phyloP scores from a whole-genome alignment of 495 filamentous ascomycete species.

The Podospora pseudoanserina region DNA sequence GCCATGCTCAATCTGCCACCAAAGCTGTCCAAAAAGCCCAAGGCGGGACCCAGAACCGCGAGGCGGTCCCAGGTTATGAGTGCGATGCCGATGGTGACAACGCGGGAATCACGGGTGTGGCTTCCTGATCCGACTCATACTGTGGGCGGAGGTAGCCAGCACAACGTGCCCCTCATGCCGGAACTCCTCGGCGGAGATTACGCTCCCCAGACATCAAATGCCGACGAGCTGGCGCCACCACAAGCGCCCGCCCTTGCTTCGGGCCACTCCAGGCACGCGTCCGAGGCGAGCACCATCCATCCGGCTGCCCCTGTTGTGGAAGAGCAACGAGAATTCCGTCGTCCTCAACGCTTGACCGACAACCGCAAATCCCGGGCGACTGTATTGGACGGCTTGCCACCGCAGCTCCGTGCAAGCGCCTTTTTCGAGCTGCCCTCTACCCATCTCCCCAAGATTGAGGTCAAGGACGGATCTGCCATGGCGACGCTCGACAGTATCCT shows the following conservation, averaged over 20 bases:
- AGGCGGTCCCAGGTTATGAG: slow-evolving; percentile 63
- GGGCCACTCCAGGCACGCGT: slow-evolving; percentile 26
- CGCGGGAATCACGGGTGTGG: slow-evolving; percentile 41
- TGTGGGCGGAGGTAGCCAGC: slow-evolving; percentile 15
- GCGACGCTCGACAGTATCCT: slow-evolving; percentile 89
- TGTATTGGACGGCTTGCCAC: slow-evolving; percentile 58
- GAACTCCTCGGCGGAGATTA: slow-evolving; percentile 15
- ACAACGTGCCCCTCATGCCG: slow-evolving; percentile 25
- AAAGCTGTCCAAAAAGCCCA: slow-evolving; percentile 71
- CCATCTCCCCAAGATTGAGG: slow-evolving; percentile 52
- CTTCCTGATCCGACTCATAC: slow-evolving; percentile 44
- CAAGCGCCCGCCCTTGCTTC: slow-evolving; percentile 1
- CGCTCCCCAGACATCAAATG: background rate
- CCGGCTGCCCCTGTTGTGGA: slow-evolving; percentile 29
- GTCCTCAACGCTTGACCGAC: slow-evolving; percentile 29
- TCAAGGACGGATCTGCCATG: slow-evolving; percentile 78
- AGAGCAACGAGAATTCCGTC: slow-evolving; percentile 26
- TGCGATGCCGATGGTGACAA: slow-evolving; percentile 43
- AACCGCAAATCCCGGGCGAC: slow-evolving; percentile 39
- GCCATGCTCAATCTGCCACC: slow-evolving; percentile 90
- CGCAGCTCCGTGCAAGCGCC: slow-evolving; percentile 83
- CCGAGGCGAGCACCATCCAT: slow-evolving; percentile 31
- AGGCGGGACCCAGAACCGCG: slow-evolving; percentile 55
- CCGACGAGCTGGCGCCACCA: background rate
- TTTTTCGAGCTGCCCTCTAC: slow-evolving; percentile 77